Evolutionary conservation across 2,329 filamentous ascomycete species (phyloP).

Genomic region (Fusarium caatingaense): DNA sequence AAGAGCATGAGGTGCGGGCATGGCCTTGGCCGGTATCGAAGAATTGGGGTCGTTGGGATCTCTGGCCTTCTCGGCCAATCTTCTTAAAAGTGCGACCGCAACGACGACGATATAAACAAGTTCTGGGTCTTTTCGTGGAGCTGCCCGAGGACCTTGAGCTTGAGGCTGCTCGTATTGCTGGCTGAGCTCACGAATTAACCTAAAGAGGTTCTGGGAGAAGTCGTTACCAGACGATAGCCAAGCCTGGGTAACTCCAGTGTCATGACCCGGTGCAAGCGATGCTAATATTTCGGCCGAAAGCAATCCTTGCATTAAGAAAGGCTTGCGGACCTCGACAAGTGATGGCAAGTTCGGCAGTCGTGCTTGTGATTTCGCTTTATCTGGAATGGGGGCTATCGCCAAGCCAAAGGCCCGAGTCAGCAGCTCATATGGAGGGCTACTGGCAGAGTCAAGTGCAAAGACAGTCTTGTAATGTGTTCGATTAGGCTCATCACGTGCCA

Average conservation of each 20-base stretch:
- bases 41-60: slow-evolving; percentile 64
- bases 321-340: slow-evolving; percentile 84
- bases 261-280: slow-evolving; percentile 76
- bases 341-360: slow-evolving; percentile 71
- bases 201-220: slow-evolving; percentile 82
- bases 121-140: slow-evolving; percentile 60
- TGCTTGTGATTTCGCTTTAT: slow-evolving; percentile 63
- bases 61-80: slow-evolving; percentile 74
- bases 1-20: slow-evolving; percentile 75
- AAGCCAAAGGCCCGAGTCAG: slow-evolving; percentile 89
- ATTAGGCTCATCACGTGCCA: slow-evolving; percentile 95
- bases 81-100: slow-evolving; percentile 74
- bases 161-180: slow-evolving; percentile 67
- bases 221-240: slow-evolving; percentile 89
- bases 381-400: slow-evolving; percentile 85
- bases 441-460: slow-evolving; percentile 77
- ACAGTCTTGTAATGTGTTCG: slow-evolving; percentile 84
- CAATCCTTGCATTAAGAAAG: slow-evolving; percentile 91
- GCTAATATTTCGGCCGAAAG: slow-evolving; percentile 90
- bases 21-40: slow-evolving; percentile 67
- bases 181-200: slow-evolving; percentile 78
- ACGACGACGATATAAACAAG: slow-evolving; percentile 74
- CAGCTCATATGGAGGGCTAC: slow-evolving; percentile 77
- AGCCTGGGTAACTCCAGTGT: slow-evolving; percentile 75
- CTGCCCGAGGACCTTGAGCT: slow-evolving; percentile 49